A percentile compares a stretch with the other conserved stretches of the same genome.
Conservation (phyloP, 441 rosid species). For the Erysimum cheiri region DNA sequence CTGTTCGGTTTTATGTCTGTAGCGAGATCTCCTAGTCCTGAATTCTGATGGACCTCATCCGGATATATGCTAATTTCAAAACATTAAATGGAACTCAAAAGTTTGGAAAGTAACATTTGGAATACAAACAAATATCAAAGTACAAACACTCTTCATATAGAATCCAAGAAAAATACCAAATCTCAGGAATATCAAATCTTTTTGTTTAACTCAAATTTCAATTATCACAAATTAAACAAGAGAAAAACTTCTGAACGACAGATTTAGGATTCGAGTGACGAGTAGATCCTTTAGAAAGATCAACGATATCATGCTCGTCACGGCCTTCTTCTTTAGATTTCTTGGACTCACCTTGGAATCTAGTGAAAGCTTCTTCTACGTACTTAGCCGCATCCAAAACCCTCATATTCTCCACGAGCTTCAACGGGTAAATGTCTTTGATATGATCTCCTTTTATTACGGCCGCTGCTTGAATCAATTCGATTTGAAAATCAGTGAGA, state of each 20-base stretch:
- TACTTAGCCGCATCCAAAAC: slow-evolving; percentile 59
- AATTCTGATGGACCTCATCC: no score
- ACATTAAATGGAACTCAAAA: not conserved
- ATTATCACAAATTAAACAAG: slow-evolving; percentile 75
- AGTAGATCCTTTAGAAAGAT: slow-evolving; percentile 36
- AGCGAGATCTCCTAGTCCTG: no score
- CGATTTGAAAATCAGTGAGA: slow-evolving; percentile 81
- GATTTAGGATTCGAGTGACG: slow-evolving; percentile 47
- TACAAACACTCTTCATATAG: slow-evolving; percentile 10
- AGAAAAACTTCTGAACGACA: slow-evolving; percentile 57
- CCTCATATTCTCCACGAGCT: slow-evolving; percentile 65
- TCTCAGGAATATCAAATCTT: not conserved
- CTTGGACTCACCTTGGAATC: slow-evolving; percentile 56
- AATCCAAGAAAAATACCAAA: slow-evolving; percentile 2
- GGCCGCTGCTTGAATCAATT: slow-evolving; percentile 77
- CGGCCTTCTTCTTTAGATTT: slow-evolving; percentile 54
- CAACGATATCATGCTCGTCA: slow-evolving; percentile 50
- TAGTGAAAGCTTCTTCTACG: slow-evolving; percentile 58
- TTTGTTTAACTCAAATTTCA: slow-evolving; percentile 28
- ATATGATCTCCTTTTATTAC: slow-evolving; percentile 67
- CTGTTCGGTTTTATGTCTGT: not conserved
- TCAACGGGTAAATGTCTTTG: slow-evolving; percentile 59
- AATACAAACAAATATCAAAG: not conserved
- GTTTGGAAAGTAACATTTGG: not conserved
- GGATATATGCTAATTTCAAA: no score